Base-by-base conservation (phyloP, 169 alveolate species). In the Eimeria praecox region DNA sequence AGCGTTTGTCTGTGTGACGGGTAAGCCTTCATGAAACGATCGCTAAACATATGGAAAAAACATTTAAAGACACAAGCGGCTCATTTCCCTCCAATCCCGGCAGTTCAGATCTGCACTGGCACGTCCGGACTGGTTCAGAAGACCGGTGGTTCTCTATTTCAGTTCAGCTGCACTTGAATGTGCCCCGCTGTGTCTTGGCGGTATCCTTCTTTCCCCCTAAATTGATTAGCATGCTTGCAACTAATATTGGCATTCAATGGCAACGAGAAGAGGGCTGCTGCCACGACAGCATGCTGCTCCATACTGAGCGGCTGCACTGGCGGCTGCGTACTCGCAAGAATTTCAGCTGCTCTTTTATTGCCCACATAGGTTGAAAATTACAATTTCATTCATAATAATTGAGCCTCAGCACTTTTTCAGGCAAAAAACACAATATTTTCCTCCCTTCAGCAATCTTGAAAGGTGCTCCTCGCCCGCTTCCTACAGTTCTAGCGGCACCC, bases 141-240 rank as follows among this genome's bases (percentile, higher is more conserved):
- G 78, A 69, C 78, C 78, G 78, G 46, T 69, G 78, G 78, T 69
- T 69, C 78, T 10, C 40, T 3, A 64, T 27, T n/a, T 22, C n/a
- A n/a, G n/a, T n/a, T n/a, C n/a, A n/a, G n/a, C n/a, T n/a, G n/a
- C n/a, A n/a, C n/a, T n/a, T n/a, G n/a, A n/a, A n/a, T n/a, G n/a
- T n/a, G n/a, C 40, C 75, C 40, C 40, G 16, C 40, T 0, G 3
- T n/a, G 40, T 16, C 75, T 27, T 10, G 10, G 8, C 40, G 35
- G 75, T 40, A 9, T 64, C 40, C 35, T n/a, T 20, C 40, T 64
- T 16, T 64, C 40, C 20, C 8, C n/a, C 2, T 27, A 10, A 27
- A 27, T 0, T 64, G 3, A 12, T 56, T 56, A 27, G 0, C 6
- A 9, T 64, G 20, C n/a, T 64, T 64, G 9, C 14, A 27, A 5